These are phyloP conservation scores for Citrus trifoliata DNA, from an alignment of 345 rosid genomes.

Conservation along the genomic window DNA sequence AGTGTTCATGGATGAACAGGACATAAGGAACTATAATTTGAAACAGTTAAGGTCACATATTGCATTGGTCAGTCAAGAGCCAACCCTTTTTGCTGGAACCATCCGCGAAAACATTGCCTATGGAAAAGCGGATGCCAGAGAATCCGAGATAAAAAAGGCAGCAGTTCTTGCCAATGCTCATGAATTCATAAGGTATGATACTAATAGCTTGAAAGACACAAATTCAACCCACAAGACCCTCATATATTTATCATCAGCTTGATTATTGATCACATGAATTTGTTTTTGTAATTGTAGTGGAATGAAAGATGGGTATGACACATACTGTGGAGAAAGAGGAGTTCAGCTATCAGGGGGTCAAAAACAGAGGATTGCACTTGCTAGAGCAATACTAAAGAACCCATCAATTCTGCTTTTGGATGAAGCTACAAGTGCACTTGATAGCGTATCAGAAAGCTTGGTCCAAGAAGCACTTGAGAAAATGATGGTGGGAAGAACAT, in stretches of 20 bases:
- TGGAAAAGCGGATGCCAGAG: slow-evolving; percentile 42
- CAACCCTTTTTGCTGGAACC: slow-evolving; percentile 63
- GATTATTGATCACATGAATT: neutral
- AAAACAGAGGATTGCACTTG: slow-evolving; percentile 67
- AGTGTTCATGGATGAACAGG: slow-evolving; percentile 43
- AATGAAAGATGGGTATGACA: slow-evolving; percentile 65
- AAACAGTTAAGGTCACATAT: slow-evolving; percentile 47
- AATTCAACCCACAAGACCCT: neutral
- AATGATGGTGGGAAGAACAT: slow-evolving; percentile 57
- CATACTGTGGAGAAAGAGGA: slow-evolving; percentile 64
- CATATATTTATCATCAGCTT: neutral
- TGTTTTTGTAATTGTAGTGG: slow-evolving; percentile 33
- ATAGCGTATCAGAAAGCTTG: slow-evolving; percentile 52
- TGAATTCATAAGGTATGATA: slow-evolving; percentile 57
- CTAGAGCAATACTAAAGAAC: slow-evolving; percentile 66
- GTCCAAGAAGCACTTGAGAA: slow-evolving; percentile 67
- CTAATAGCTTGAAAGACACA: neutral
- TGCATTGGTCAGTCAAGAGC: slow-evolving; percentile 71
- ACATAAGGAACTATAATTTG: slow-evolving; percentile 46
- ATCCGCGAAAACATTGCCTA: slow-evolving; percentile 57
- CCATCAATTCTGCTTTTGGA: slow-evolving; percentile 64
- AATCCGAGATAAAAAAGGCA: slow-evolving; percentile 55
- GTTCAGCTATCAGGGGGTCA: slow-evolving; percentile 75
- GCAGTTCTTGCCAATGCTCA: slow-evolving; percentile 60
- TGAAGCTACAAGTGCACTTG: slow-evolving; percentile 77